Conservation (phyloP, 352 stramenopile species). For the Globisporangium mamillatum region DNA sequence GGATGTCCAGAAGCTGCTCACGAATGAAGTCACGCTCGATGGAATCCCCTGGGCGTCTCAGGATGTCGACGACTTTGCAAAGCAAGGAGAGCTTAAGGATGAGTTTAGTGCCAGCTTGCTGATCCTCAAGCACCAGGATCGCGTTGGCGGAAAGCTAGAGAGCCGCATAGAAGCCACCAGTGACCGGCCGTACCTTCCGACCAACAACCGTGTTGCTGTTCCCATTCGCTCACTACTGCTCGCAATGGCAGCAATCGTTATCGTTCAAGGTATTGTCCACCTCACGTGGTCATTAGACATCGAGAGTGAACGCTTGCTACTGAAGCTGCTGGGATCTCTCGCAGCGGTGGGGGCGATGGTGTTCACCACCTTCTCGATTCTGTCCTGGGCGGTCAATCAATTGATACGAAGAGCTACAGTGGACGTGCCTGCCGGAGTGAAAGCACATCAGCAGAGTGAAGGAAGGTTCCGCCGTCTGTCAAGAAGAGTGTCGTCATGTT, state of each 20-base stretch:
- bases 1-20: conserved; percentile 19
- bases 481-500: conserved; percentile 7
- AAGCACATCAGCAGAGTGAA: not conserved
- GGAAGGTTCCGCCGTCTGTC: conserved; percentile 11
- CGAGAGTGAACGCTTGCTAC: conserved; percentile 12
- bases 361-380: not conserved
- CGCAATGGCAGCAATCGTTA: conserved; percentile 8
- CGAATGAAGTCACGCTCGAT: conserved; percentile 21
- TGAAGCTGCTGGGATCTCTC: conserved; percentile 6
- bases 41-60: conserved; percentile 12
- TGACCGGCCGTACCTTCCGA: not conserved
- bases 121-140: not conserved
- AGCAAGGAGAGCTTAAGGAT: not conserved
- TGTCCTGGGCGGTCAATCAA: not conserved
- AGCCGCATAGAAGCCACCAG: not conserved
- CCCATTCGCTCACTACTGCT: conserved; percentile 13
- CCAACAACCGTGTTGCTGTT: not conserved
- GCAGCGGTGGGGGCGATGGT: not conserved
- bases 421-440: not conserved
- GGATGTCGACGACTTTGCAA: conserved; percentile 13
- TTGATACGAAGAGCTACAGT: not conserved
- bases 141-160: not conserved
- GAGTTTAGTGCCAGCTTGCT: not conserved
- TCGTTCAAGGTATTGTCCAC: conserved; percentile 9
- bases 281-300: conserved; percentile 6